phyloP scores from a whole-genome alignment of 1,139 yeast species.

The Suhomyces bokatorum region DNA sequence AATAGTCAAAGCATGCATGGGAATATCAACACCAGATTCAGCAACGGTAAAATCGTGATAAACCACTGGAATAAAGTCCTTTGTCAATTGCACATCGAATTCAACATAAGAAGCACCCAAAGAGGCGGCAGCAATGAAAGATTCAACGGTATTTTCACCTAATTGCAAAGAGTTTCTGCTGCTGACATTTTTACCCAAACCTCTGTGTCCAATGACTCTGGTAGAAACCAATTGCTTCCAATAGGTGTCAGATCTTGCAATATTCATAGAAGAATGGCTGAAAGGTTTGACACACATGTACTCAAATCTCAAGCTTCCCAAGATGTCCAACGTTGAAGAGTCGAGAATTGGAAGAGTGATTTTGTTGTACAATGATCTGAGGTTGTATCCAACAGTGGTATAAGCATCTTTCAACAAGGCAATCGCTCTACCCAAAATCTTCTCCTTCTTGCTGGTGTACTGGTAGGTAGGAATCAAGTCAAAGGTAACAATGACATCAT shows the following conservation, averaged over 20 bases:
- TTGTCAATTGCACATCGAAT: constrained; percentile 96
- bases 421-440: constrained; percentile 81
- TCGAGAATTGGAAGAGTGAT: constrained; percentile 81
- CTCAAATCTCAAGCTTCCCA: constrained; percentile 80
- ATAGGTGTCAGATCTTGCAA: constrained; percentile 75
- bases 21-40: constrained; percentile 94
- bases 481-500: constrained; percentile 66
- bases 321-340: constrained; percentile 64
- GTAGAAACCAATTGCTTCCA: constrained; percentile 92
- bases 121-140: constrained; percentile 95
- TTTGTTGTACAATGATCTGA: constrained; percentile 65
- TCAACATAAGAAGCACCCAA: constrained; percentile 92
- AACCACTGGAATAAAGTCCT: constrained; percentile 87
- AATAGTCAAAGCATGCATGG: constrained; percentile 88
- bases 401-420: constrained; percentile 66
- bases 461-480: constrained; percentile 93
- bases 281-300: constrained; percentile 73
- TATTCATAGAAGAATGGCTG: constrained; percentile 65
- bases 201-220: constrained; percentile 94
- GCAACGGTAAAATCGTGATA: constrained; percentile 96
- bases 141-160: constrained; percentile 94
- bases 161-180: constrained; percentile 78
- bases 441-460: constrained; percentile 33
- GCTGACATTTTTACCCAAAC: constrained; percentile 82
- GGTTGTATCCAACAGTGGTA: constrained; percentile 69